These are phyloP conservation scores for Lenzites betulinus DNA, from an alignment of 768 basidiomycete species.

Conservation along the genomic window DNA sequence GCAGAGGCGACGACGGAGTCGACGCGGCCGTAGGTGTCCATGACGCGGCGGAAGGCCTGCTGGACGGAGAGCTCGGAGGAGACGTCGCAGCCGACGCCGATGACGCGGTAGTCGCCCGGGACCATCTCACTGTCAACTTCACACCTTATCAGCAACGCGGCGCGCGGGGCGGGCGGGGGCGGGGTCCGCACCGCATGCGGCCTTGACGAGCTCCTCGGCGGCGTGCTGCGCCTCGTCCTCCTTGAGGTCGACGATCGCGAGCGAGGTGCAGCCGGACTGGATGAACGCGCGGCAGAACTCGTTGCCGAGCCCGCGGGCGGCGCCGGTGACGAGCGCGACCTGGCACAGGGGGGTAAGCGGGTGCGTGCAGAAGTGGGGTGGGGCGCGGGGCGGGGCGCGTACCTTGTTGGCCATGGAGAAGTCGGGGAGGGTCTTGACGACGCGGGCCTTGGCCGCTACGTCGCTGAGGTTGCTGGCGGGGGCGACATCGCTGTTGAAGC, in stretches of 20 bases:
- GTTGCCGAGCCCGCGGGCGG: constrained; percentile 86
- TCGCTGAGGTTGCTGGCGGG: constrained; percentile 18
- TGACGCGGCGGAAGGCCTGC: constrained; percentile 64
- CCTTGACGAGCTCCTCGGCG: constrained; percentile 64
- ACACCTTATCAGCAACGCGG: constrained; percentile 34
- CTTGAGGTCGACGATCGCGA: constrained; percentile 84
- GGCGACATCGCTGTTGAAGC: constrained; percentile 20
- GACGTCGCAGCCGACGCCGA: constrained; percentile 87
- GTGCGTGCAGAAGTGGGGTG: background rate
- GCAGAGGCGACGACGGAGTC: constrained; percentile 90
- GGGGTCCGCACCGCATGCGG: constrained; percentile 48
- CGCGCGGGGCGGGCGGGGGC: constrained; percentile 3
- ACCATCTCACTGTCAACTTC: constrained; percentile 57
- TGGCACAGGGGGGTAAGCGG: constrained; percentile 33
- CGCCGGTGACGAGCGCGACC: constrained; percentile 93
- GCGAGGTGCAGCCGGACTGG: constrained; percentile 78
- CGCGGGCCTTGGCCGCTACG: constrained; percentile 26
- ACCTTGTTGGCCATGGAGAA: constrained; percentile 85
- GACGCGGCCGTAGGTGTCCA: constrained; percentile 66
- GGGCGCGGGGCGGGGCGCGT: constrained; percentile 2
- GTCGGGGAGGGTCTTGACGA: constrained; percentile 59
- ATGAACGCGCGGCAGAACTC: constrained; percentile 91
- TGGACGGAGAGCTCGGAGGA: constrained; percentile 80
- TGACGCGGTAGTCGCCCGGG: constrained; percentile 58
- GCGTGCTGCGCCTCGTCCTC: constrained; percentile 65